Evolutionary conservation across 1,284 basidiomycete genomes (phyloP).

Genomic region (Ceratobasidium sp.): DNA sequence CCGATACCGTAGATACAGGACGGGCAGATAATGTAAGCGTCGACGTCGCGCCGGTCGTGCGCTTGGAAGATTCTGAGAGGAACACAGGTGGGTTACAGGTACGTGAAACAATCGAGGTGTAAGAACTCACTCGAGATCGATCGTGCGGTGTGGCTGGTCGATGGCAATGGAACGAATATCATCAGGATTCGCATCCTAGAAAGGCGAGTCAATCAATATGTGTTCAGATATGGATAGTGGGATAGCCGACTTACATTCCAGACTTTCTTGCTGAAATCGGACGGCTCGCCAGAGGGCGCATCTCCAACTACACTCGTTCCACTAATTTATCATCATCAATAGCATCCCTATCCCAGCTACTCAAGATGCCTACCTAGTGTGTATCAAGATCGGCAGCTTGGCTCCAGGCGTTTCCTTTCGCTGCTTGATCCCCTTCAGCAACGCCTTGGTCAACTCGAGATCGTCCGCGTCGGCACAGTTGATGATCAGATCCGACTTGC

Average conservation of each 20-base stretch:
- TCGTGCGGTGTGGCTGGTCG: constrained; percentile 54
- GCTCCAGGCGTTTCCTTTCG: constrained; percentile 56
- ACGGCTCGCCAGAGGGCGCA: constrained; percentile 45
- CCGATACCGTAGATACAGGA: constrained; percentile 60
- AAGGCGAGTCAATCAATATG: neutral
- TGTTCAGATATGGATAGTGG: too few relatives aligned
- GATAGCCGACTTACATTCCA: constrained; percentile 49
- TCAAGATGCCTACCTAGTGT: constrained; percentile 53
- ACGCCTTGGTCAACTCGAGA: constrained; percentile 54
- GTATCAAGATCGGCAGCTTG: constrained; percentile 56
- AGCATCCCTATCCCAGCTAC: neutral
- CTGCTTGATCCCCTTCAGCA: constrained; percentile 57
- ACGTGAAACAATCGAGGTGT: constrained; percentile 50
- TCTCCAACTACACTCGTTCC: constrained; percentile 59
- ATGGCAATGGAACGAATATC: constrained; percentile 47
- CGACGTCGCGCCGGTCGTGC: constrained; percentile 55
- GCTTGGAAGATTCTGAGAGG: constrained; percentile 55
- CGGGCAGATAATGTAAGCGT: constrained; percentile 59
- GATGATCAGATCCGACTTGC: constrained; percentile 56
- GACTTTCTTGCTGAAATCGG: constrained; percentile 41
- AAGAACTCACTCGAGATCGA: constrained; percentile 51
- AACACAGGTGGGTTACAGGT: constrained; percentile 54
- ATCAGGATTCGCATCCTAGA: constrained; percentile 49
- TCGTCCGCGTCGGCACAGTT: constrained; percentile 59
- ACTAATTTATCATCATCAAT: constrained; percentile 31